These are phyloP conservation scores for Lepidium africanum DNA, from an alignment of 345 rosid genomes.

Conservation along the genomic window DNA sequence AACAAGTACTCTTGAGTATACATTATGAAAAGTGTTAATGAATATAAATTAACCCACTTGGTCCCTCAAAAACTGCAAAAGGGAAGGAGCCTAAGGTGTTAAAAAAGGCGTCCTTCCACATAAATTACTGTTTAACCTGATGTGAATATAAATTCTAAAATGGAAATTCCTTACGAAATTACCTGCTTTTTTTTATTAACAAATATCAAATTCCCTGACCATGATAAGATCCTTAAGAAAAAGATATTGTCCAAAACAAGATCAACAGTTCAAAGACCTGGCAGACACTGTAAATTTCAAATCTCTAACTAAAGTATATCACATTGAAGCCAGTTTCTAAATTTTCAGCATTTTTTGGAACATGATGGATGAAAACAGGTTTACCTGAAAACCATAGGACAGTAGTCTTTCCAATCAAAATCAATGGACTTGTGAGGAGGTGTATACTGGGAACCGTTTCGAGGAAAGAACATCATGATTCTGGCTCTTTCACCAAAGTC, in stretches of 20 bases:
- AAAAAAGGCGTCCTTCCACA: neutral
- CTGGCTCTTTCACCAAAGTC: slow-evolving; percentile 91
- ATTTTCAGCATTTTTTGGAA: neutral
- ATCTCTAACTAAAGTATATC: neutral
- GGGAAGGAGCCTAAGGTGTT: neutral
- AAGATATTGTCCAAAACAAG: neutral
- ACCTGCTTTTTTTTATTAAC: neutral
- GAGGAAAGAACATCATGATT: slow-evolving; percentile 87
- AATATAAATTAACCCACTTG: neutral
- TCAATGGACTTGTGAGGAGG: slow-evolving; percentile 84
- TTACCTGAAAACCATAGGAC: slow-evolving; percentile 99
- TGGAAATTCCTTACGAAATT: neutral
- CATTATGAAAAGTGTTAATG: neutral
- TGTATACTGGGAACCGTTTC: slow-evolving; percentile 78
- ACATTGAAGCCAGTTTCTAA: neutral
- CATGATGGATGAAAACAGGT: neutral
- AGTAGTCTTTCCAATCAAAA: slow-evolving; percentile 93
- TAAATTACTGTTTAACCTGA: neutral
- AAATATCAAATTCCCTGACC: neutral
- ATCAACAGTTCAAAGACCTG: neutral
- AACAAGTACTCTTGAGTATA: neutral
- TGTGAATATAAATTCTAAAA: too few species aligned
- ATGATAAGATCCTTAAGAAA: neutral
- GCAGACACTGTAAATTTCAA: neutral
- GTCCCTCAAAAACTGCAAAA: neutral